Base-by-base conservation (phyloP, 768 basidiomycete species). In the Auriscalpium vulgare region DNA sequence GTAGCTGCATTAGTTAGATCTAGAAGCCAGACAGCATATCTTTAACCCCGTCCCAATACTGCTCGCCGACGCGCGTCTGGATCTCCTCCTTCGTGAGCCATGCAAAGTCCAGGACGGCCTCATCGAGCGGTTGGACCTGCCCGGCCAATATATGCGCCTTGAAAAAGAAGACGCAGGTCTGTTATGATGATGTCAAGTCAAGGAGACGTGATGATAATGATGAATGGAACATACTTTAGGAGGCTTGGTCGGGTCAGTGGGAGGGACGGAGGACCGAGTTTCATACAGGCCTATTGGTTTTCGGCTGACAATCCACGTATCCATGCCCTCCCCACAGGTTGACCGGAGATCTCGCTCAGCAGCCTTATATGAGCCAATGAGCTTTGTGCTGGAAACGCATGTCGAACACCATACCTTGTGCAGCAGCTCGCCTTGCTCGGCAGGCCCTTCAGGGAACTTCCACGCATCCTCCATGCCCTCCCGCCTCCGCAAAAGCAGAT, bases 1-100 rank as follows among this genome's bases (percentile, higher is more conserved):
- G 53, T 14, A 38, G 9, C 51, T 23, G 47, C 21, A 34, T 59
- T 50, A 57, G 43, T 53, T 29, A 37, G 29, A 54, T 52, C 45
- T 68, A 77, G 63, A 69, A 68, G 65, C 91, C 88, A 52, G 90
- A 89, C 58, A 94, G 74, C 69, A 93, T 85, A 67, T 91, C 86
- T 69, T 85, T 87, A 62, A 91, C 74, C 51, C 80, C 79, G 47
- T 75, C 64, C 91, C 91, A 95, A 64, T 93, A 95, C 45, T 78
- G 70, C 61, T 69, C 67, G 53, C 82, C 76, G n/a, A 93, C 83
- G 53, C 78, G 78, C 11, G 78, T 72, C 67, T 85, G 74, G 47
- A 97, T 84, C 75, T 99, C 95, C 67, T 91, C 79, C 71, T 93
- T 92, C 50, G 92, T 95, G 58, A 97, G 75, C 95, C 95, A 98